phyloP scores from a whole-genome alignment of 2,329 filamentous ascomycete genomes.

The Trichoderma sp. region DNA sequence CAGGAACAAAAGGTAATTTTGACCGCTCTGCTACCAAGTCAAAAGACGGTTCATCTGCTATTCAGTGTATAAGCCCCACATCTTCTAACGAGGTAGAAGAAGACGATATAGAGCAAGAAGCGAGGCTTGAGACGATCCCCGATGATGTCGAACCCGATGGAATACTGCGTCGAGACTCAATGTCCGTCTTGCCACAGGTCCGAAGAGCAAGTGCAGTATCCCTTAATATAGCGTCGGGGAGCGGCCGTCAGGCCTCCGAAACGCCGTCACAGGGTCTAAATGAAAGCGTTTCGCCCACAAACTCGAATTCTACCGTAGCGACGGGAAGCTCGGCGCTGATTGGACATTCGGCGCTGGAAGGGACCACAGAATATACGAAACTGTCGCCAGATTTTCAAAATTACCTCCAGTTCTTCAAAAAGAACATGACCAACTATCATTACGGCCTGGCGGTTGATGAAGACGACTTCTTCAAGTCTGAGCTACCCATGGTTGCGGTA shows the following conservation, averaged over 20 bases:
- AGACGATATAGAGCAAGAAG: slow-evolving; percentile 47
- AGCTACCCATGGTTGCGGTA: slow-evolving; percentile 72
- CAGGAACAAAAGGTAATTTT: slow-evolving; percentile 48
- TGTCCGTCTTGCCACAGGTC: slow-evolving; percentile 31
- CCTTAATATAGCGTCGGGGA: slow-evolving; percentile 41
- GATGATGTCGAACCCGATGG: slow-evolving; percentile 58
- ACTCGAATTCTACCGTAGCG: slow-evolving; percentile 52
- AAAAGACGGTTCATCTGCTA: slow-evolving; percentile 45
- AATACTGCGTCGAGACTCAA: slow-evolving; percentile 30
- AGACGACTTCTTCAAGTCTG: slow-evolving; percentile 72
- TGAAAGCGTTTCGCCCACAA: slow-evolving; percentile 58
- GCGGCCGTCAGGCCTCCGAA: slow-evolving; percentile 55
- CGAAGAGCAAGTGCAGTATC: slow-evolving; percentile 45
- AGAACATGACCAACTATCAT: slow-evolving; percentile 79
- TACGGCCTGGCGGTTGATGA: slow-evolving; percentile 77
- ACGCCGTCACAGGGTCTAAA: slow-evolving; percentile 56
- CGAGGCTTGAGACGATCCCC: slow-evolving; percentile 56
- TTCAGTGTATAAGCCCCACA: slow-evolving; percentile 53
- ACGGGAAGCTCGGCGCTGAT: slow-evolving; percentile 28
- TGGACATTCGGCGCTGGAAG: slow-evolving; percentile 5
- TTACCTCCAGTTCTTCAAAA: slow-evolving; percentile 77
- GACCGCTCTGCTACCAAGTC: slow-evolving; percentile 35
- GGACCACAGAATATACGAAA: slow-evolving; percentile 56
- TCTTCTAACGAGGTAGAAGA: slow-evolving; percentile 61
- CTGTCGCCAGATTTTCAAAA: slow-evolving; percentile 72